Percentiles rank a stretch among this genome's conserved stretches.
Conservation (phyloP, 495 filamentous ascomycete genomes). For the Hypoxylon rickii region DNA sequence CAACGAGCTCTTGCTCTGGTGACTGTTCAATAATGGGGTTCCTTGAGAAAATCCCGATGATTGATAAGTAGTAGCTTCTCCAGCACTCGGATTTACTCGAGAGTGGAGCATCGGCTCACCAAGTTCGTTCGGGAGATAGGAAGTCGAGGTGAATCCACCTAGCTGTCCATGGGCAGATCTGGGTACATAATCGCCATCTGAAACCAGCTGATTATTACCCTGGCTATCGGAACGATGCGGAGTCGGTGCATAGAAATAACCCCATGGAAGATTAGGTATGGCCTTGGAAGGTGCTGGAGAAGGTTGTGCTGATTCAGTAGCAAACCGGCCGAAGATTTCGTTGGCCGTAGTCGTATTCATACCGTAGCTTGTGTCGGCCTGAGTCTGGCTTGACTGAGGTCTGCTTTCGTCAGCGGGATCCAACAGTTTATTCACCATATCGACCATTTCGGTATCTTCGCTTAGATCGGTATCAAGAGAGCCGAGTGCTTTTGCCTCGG, state of each 20-base stretch:
- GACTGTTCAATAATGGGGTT: not conserved
- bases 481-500: conserved; percentile 4
- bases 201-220: conserved; percentile 20
- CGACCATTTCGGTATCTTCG: conserved; percentile 41
- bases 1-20: conserved; percentile 17
- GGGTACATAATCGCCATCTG: conserved; percentile 28
- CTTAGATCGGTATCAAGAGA: conserved; percentile 35
- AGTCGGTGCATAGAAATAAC: conserved; percentile 47
- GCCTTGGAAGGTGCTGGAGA: conserved; percentile 45
- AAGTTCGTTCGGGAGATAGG: conserved; percentile 28
- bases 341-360: conserved; percentile 47
- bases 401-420: conserved; percentile 39
- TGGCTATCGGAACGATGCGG: conserved; percentile 32
- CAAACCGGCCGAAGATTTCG: conserved; percentile 40
- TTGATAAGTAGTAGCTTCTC: not conserved
- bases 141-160: conserved; percentile 21
- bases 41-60: not conserved
- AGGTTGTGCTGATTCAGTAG: conserved; percentile 32
- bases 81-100: not conserved
- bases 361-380: conserved; percentile 42
- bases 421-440: conserved; percentile 50
- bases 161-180: conserved; percentile 30
- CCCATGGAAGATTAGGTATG: conserved; percentile 51
- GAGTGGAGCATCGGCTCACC: not conserved
- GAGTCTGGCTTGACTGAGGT: conserved; percentile 32